Evolutionary conservation across 768 basidiomycete genomes (phyloP), one percentile per base, ranked within the genome.

Genomic region (Amanita rimosa): DNA sequence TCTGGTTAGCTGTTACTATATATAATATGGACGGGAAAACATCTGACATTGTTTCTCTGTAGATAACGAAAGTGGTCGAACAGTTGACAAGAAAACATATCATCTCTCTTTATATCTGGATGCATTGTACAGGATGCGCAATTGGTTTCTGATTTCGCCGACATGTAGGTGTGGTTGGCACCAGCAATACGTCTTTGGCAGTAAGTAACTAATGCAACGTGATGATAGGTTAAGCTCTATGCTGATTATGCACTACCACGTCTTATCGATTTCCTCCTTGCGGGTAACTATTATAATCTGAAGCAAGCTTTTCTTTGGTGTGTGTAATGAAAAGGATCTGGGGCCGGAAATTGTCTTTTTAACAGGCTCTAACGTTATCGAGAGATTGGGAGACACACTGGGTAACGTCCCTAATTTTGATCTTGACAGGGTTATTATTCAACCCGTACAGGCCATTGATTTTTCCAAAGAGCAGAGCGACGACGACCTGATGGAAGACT

Each of bases 271-370:
- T 96, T 96, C 64, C 68, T 97, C 21, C 78, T 95, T 35, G 83
- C 88, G 10, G 95, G 88, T 63, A 90, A 80, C 56, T 88, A 86
- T 57, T 99, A 97, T 63, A 91, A 79, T 61, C 74, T 97, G 2
- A 94, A 96, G 58, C 52, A 93, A 86, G 94, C 94, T n/a, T n/a
- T n/a, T n/a, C 13, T 97, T 92, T 61, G 70, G 74, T 41, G 80
- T 91, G 19, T 97, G 93, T 62, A 80, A 82, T 57, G 79, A 81
- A 45, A 79, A 82, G 17, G 92, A 94, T 59, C 72, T 92, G 26
- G 93, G 98, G 0, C 81, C 81, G 0, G 96, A 98, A 67, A 95
- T 96, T 90, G 95, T 99, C 14, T 99, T 95, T 67, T 74, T 98
- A 0, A 71, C 76, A 90, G 57, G 96, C 95, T 1, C 64, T 99